A percentile compares a stretch with the other conserved stretches of the same genome.
phyloP scores from a whole-genome alignment of 768 basidiomycete species.

The Exsudoporus frostii region DNA sequence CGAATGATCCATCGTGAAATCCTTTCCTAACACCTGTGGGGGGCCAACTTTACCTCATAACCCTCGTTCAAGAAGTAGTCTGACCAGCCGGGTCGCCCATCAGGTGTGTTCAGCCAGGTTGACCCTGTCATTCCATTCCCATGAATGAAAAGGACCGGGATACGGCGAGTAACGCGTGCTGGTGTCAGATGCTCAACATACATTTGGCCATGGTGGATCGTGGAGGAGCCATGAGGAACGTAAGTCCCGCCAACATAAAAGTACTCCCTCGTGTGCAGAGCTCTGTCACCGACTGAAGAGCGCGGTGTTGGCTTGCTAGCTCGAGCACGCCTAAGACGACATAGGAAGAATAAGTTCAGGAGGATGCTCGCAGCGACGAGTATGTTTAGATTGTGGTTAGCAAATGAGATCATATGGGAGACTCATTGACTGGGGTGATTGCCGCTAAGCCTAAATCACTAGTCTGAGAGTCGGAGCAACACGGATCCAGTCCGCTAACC shows the following conservation, averaged over 20 bases:
- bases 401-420: slow-evolving; percentile 6
- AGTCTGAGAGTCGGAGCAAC: no score
- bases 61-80: slow-evolving; percentile 50
- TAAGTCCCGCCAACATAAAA: slow-evolving; percentile 49
- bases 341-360: slow-evolving; percentile 20
- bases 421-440: neutral
- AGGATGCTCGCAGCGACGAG: slow-evolving; percentile 13
- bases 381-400: slow-evolving; percentile 1
- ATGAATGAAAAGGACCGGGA: slow-evolving; percentile 48
- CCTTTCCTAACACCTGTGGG: neutral
- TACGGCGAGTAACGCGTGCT: slow-evolving; percentile 32
- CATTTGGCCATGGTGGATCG: slow-evolving; percentile 44
- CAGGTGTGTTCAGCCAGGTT: slow-evolving; percentile 52
- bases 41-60: slow-evolving; percentile 39
- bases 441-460: no score
- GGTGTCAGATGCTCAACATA: slow-evolving; percentile 53
- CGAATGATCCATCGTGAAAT: neutral
- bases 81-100: slow-evolving; percentile 54
- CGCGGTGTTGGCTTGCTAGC: neutral
- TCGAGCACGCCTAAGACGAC: neutral
- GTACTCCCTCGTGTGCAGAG: slow-evolving; percentile 44
- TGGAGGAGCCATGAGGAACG: slow-evolving; percentile 32
- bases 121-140: slow-evolving; percentile 54
- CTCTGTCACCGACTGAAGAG: slow-evolving; percentile 17
- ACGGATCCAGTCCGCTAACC: no score